These are phyloP conservation scores for Fusarium coicis DNA, from an alignment of 2,329 filamentous ascomycete genomes.

Conservation along the genomic window DNA sequence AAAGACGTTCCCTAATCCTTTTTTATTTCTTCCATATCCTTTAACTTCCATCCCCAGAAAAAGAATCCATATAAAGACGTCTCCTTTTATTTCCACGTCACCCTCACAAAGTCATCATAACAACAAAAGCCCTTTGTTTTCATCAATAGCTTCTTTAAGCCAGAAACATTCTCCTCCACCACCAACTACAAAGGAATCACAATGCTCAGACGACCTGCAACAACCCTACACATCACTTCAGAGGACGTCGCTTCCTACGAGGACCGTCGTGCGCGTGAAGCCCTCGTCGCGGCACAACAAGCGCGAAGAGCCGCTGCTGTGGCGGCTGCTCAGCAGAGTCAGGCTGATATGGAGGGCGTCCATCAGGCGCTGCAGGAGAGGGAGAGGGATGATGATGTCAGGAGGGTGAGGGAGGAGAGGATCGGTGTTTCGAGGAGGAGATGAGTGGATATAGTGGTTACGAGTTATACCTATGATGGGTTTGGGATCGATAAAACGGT, in stretches of 20 bases:
- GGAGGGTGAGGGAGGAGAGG: conserved; percentile 52
- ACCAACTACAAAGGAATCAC: background rate
- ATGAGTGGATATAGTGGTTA: background rate
- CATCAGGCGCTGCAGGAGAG: conserved; percentile 40
- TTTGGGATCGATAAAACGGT: too few species aligned
- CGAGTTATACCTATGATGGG: background rate
- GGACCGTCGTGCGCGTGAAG: conserved; percentile 64
- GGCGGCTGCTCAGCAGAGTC: conserved; percentile 31
- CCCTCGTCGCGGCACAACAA: conserved; percentile 49
- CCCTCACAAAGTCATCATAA: background rate
- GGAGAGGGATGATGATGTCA: conserved; percentile 43
- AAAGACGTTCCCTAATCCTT: background rate
- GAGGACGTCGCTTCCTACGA: conserved; percentile 79
- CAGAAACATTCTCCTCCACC: background rate
- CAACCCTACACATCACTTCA: conserved; percentile 73
- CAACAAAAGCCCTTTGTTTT: conserved; percentile 18
- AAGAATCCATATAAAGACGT: background rate
- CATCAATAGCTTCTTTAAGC: background rate
- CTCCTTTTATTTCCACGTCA: background rate
- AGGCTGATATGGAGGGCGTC: conserved; percentile 46
- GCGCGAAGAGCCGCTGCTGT: conserved; percentile 43
- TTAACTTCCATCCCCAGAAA: too few species aligned
- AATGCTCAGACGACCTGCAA: conserved; percentile 76
- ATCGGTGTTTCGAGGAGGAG: conserved; percentile 49
- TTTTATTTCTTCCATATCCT: background rate